Base-by-base conservation (phyloP, 163 green algal genomes). In the Chlamydomonas reinhardtii region DNA sequence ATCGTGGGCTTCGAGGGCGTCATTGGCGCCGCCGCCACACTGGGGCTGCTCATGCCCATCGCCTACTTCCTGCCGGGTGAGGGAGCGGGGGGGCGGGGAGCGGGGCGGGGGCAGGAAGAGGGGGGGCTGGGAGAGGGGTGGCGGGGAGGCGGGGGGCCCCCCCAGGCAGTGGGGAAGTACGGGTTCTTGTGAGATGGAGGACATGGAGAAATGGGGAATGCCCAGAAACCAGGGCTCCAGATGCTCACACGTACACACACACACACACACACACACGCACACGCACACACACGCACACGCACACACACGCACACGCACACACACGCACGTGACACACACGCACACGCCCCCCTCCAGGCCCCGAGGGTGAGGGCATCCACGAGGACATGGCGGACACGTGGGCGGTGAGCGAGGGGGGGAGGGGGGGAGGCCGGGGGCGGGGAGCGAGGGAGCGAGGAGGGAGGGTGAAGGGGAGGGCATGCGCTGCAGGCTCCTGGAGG, bases 1-100 rank as follows among this genome's bases (percentile, higher is more conserved):
- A 95, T 96, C 70, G 94, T 96, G 27, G 94, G 94, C 35, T 94
- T 91, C 85, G 94, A 97, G 90, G 94, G 93, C 27, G 37, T 96
- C 56, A 91, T 94, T 74, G 94, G 94, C 65, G 89, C 82, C 14
- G 72, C 86, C 39, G 73, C 39, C 39, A 86, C 77, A 2, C 62
- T 92, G 54, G 74, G 59, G 14, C 64, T 95, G 64, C 89, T 95
- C 82, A 90, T 94, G 74, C 93, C 93, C 20, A 85, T 91, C 29
- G 90, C 88, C 5, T 93, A 95, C 78, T 93, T 89, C 80, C 81
- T 95, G 76, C 91, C 92, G 14, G 93, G 77, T 84, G 48, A 9
- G 66, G 66, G 5, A n/a, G n/a, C 14, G 20, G n/a, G 5, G 65
- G 29, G 29, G 65, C n/a, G 65, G 35, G 25, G 65, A 24, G 24